phyloP scores from a whole-genome alignment of 345 rosid genomes.

The Salix viminalis region DNA sequence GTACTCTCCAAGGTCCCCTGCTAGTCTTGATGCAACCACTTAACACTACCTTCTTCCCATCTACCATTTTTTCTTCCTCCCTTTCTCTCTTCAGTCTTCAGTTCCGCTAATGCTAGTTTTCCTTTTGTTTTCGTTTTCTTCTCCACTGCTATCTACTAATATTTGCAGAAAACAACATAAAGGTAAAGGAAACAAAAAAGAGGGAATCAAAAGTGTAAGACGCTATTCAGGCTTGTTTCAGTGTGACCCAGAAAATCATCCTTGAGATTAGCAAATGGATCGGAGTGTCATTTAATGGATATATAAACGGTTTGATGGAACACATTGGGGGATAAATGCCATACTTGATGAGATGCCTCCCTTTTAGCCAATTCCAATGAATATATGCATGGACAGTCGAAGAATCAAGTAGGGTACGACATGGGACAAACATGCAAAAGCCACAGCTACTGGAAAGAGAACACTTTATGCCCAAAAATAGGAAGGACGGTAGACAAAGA shows the following conservation, averaged over 20 bases:
- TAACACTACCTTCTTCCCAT: constrained; percentile 1
- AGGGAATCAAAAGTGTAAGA: neutral
- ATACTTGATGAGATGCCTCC: neutral
- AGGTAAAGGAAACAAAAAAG: neutral
- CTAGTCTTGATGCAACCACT: constrained; percentile 36
- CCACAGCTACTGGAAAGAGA: neutral
- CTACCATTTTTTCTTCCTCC: constrained; percentile 8
- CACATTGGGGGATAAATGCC: neutral
- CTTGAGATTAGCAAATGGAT: neutral
- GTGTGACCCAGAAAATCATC: neutral
- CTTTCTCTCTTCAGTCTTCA: neutral
- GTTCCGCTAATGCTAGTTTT: neutral
- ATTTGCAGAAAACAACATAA: too few species aligned
- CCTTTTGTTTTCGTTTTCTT: neutral
- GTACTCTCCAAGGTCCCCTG: constrained; percentile 45
- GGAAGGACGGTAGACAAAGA: neutral
- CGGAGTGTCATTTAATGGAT: neutral
- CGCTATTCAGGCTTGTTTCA: neutral
- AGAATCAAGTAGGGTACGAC: constrained; percentile 3
- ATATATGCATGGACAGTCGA: neutral
- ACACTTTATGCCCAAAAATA: neutral
- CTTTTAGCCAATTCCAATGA: neutral
- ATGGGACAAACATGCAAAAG: constrained; percentile 6
- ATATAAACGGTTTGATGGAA: neutral
- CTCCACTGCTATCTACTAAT: too few species aligned